phyloP scores from a whole-genome alignment of 352 stramenopile species.

The Achlya hypogyna region DNA sequence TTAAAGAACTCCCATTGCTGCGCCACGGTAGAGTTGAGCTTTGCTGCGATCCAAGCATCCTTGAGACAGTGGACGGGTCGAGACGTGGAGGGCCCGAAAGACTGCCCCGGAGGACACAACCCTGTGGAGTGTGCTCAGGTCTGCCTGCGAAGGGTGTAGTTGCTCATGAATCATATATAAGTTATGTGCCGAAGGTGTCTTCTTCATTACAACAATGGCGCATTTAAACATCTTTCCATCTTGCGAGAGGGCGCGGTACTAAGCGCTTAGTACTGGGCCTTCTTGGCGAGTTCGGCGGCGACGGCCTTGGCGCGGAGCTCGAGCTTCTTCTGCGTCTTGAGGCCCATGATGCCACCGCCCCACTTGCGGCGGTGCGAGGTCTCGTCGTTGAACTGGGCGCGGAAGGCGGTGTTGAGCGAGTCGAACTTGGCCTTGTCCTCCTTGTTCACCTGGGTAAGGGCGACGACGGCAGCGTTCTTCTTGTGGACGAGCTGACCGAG shows the following conservation, averaged over 20 bases:
- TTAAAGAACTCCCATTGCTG: no score
- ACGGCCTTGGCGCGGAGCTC: constrained; percentile 96
- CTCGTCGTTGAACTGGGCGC: constrained; percentile 97
- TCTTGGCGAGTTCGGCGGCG: constrained; percentile 97
- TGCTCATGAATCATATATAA: no score
- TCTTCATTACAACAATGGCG: constrained; percentile 10
- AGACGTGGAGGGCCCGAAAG: no score
- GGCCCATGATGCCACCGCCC: constrained; percentile 99
- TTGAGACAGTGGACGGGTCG: no score
- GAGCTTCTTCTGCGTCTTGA: constrained; percentile 99
- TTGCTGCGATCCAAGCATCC: no score
- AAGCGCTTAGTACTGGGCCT: constrained; percentile 88
- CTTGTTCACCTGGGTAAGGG: constrained; percentile 96
- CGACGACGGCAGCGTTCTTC: constrained; percentile 95
- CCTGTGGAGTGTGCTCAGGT: no score
- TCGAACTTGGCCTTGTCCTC: constrained; percentile 96
- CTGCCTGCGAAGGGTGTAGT: no score
- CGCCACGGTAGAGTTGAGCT: no score
- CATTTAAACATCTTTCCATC: constrained; percentile 18
- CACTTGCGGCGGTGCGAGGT: constrained; percentile 89
- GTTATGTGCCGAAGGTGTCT: neutral
- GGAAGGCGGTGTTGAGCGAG: constrained; percentile 88
- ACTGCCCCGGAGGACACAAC: no score
- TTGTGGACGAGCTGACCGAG: constrained; percentile 98
- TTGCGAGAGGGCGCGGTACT: neutral